Base-by-base conservation (phyloP, 495 filamentous ascomycete genomes). In the Penicillium atrosanguineum region DNA sequence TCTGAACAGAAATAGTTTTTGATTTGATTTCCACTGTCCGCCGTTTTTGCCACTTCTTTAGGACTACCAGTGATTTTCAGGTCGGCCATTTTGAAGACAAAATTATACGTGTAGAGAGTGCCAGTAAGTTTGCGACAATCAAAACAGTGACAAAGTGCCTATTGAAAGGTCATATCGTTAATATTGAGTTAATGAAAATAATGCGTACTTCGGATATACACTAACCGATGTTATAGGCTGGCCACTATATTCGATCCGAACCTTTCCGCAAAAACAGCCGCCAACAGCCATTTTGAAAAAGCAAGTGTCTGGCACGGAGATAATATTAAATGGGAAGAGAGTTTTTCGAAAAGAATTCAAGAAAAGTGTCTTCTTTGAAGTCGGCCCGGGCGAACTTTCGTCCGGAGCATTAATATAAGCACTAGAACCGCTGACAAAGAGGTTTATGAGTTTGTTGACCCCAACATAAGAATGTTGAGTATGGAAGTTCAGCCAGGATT, bases 121-220 rank as follows among this genome's bases (percentile, higher is more conserved):
- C 71, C 64, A 8, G 66, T 70, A 1, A 72, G 57, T 45, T 74
- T 74, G 52, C 71, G 71, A 56, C 71, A 74, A 51, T 69, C 71
- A n/a, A 40, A 16, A 47, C 71, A 74, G 57, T 74, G 66, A 31
- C 69, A 74, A 9, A 74, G 19, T 41, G 23, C 71, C 71, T 74
- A 34, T n/a, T 31, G 18, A 48, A 37, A 52, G 26, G 16, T 11
- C 19, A 36, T 11, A 43, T 58, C n/a, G n/a, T n/a, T n/a, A 16
- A 56, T 20, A 15, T 56, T 45, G 45, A 20, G 11, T 54, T 25
- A 41, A 40, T 16, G 25, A 23, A 14, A 8, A 31, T 25, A 28
- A 14, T 20, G 20, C 26, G 12, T 34, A 14, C n/a, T 2, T 14
- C 6, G 42, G 15, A 15, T 47, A 25, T 51, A 62, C 71, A 62